Conservation (phyloP, 83 land plant species). For the Picea mariana region DNA sequence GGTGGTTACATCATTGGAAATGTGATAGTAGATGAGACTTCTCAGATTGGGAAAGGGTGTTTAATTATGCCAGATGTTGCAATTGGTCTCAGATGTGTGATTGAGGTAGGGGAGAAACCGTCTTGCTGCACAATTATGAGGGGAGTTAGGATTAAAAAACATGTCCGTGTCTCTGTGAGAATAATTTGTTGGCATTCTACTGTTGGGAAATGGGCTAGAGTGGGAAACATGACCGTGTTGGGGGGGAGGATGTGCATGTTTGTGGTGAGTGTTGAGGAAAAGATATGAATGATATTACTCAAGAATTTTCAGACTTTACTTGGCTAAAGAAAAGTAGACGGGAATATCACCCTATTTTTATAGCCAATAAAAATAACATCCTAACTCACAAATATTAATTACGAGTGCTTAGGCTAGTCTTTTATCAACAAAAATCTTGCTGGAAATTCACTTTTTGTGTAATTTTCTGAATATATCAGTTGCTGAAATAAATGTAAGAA, state of each 20-base stretch:
- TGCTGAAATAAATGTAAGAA: too few relatives aligned
- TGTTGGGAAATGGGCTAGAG: conserved; percentile 38
- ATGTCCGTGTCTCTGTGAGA: conserved; percentile 76
- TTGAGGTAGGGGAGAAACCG: conserved; percentile 45
- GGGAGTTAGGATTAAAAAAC: conserved; percentile 17
- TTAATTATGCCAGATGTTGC: conserved; percentile 50
- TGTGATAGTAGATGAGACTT: conserved; percentile 25
- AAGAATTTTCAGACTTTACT: too few relatives aligned
- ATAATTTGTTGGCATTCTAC: conserved; percentile 85
- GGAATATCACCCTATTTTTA: too few relatives aligned
- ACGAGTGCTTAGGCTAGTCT: too few relatives aligned
- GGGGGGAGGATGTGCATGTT: conserved; percentile 88
- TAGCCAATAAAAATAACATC: too few relatives aligned
- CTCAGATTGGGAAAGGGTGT: conserved; percentile 47
- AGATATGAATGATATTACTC: too few relatives aligned
- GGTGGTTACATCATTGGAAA: neutral
- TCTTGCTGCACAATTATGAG: conserved; percentile 48
- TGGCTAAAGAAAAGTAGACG: too few relatives aligned
- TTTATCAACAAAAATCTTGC: too few relatives aligned
- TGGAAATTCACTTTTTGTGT: too few relatives aligned
- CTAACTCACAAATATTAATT: too few relatives aligned
- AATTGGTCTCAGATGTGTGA: conserved; percentile 40
- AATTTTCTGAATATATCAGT: too few relatives aligned
- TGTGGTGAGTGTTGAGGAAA: conserved; percentile 26
- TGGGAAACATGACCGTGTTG: conserved; percentile 21